Evolutionary conservation across 73 alveolate species (phyloP).

Genomic region (Blepharisma japonicum): DNA sequence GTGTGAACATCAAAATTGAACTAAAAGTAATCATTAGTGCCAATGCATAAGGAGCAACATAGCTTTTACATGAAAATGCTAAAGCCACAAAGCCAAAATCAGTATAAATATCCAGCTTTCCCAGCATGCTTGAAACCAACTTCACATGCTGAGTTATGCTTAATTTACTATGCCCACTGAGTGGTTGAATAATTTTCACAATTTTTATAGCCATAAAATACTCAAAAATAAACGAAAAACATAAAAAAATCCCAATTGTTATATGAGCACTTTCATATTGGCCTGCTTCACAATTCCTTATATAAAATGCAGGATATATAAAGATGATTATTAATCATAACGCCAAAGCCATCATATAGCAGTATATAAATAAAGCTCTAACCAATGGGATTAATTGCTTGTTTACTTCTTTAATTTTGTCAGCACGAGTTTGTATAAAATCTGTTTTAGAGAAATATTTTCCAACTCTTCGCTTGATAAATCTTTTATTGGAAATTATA

Average conservation of each 20-base stretch:
- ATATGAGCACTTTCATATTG: neutral
- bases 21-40: too few species aligned
- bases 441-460: too few species aligned
- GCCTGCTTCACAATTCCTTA: neutral
- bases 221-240: neutral
- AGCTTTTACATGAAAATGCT: neutral
- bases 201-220: neutral
- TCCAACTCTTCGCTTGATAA: too few species aligned
- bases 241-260: neutral
- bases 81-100: neutral
- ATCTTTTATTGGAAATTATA: too few species aligned
- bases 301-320: slow-evolving; percentile 3
- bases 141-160: neutral
- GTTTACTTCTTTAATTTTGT: slow-evolving; percentile 5
- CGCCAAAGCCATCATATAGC: neutral
- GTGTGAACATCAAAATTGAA: too few species aligned
- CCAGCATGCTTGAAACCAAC: neutral
- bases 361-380: neutral
- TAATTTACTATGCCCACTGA: slow-evolving; percentile 8
- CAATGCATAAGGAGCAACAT: too few species aligned
- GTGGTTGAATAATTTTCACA: slow-evolving; percentile 22
- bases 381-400: neutral
- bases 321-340: neutral
- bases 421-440: slow-evolving; percentile 2
- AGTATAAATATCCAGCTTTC: slow-evolving; percentile 3